Base-by-base conservation (phyloP, 2,329 filamentous ascomycete genomes). In the Thielaviopsis ethacetica region DNA sequence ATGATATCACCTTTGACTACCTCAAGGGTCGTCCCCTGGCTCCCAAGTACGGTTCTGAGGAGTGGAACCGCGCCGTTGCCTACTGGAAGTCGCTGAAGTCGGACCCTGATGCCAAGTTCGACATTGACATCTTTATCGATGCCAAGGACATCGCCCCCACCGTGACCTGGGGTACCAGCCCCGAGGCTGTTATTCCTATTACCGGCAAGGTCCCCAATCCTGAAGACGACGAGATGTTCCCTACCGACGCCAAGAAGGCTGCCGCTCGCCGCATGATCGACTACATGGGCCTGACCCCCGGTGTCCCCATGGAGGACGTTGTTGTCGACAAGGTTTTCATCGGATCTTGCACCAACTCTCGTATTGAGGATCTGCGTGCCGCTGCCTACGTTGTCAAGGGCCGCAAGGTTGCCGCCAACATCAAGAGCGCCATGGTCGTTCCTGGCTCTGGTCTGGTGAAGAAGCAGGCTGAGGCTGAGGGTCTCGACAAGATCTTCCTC, bases 361-460 rank as follows among this genome's bases (percentile, higher is more conserved):
- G 93, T 67, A 96, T 98, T 63, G 93, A 97, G 73, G 93, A 98
- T 76, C 76, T 98, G 64, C 83, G 91, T 49, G 86, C 87, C 30
- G 93, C 91, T 10, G 89, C 93, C 49, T 79, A 83, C 61, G 82
- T 98, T 47, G 87, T 96, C 62, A 82, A 91, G 70, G 93, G 91
- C 67, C 87, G 83, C 73, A 91, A 89, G 75, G 75, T 95, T 64
- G 91, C 93, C 1, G 68, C 81, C 44, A 97, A 95, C 68, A 81
- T 98, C 68, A 95, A 90, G 79, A 83, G 88, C 59, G 93, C 91
- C 62, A 89, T 98, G 89, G 84, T 98, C 53, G 93, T 98, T 5
- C 93, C 93, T 54, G 93, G 93, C 5, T 97, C 91, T 57, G 93
- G 93, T 64, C 80, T 97, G 7, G 86, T 98, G 66, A 97, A 96